Percentiles rank a stretch among this genome's conserved stretches.
These are phyloP conservation scores for Daldinia decipiens DNA, from an alignment of 495 filamentous ascomycete genomes.

Conservation along the genomic window DNA sequence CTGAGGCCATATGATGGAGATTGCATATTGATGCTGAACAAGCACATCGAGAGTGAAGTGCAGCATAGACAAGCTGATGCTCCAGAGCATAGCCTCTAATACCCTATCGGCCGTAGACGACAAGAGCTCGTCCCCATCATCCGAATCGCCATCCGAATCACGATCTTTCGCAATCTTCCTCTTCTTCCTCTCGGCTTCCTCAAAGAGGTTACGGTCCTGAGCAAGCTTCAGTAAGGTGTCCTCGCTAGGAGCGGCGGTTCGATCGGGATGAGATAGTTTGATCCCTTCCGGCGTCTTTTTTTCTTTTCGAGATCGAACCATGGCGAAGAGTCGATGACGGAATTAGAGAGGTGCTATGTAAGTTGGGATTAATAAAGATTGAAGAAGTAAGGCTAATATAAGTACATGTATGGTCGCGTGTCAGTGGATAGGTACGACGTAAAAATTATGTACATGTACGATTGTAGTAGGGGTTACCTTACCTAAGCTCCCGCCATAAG, in stretches of 20 bases:
- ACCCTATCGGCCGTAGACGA: constrained; percentile 61
- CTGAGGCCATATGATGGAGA: constrained; percentile 67
- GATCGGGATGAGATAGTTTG: constrained; percentile 69
- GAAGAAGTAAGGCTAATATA: neutral
- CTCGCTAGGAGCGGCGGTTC: constrained; percentile 60
- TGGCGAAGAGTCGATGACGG: constrained; percentile 24
- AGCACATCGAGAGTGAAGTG: constrained; percentile 90
- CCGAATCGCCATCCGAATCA: constrained; percentile 37
- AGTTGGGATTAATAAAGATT: neutral
- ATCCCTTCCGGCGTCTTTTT: constrained; percentile 60
- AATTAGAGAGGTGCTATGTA: neutral
- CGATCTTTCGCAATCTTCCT: constrained; percentile 45
- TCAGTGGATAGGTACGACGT: constrained; percentile 9
- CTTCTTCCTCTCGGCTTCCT: constrained; percentile 48
- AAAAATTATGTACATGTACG: constrained; percentile 10
- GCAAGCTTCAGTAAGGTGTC: constrained; percentile 73
- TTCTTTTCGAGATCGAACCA: constrained; percentile 61
- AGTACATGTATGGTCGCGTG: constrained; percentile 8
- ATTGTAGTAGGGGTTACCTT: constrained; percentile 5
- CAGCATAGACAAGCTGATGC: constrained; percentile 77
- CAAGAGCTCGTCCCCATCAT: constrained; percentile 45
- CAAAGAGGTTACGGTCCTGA: constrained; percentile 65
- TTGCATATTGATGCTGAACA: constrained; percentile 89
- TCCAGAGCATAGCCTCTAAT: constrained; percentile 72
- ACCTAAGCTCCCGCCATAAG: neutral